A percentile compares a stretch with the other conserved stretches of the same genome.
These are phyloP conservation scores for Cladophialophora carrionii DNA, from an alignment of 2,329 filamentous ascomycete genomes.

Conservation along the genomic window DNA sequence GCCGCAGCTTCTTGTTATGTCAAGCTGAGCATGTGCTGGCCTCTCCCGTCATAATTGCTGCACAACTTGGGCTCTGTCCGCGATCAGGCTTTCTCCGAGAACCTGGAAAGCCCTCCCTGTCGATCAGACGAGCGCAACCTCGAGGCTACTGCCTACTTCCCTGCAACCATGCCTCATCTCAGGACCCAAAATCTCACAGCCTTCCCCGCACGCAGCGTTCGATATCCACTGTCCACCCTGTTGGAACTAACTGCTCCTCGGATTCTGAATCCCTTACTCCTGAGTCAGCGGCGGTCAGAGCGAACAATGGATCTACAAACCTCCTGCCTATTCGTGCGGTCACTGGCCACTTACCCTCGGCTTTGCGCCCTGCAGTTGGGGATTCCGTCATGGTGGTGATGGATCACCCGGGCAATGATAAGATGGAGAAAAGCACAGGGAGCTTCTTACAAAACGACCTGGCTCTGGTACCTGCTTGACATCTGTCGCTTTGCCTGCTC, in stretches of 20 bases:
- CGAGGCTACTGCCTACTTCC: neutral
- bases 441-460: conserved; percentile 7
- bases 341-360: conserved; percentile 18
- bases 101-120: neutral
- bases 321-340: conserved; percentile 9
- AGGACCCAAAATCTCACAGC: conserved; percentile 20
- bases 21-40: neutral
- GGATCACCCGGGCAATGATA: neutral
- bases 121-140: neutral
- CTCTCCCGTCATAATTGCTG: neutral
- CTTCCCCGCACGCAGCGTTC: conserved; percentile 8
- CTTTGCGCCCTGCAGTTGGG: conserved; percentile 8
- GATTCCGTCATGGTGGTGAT: neutral
- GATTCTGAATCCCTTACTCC: conserved; percentile 10
- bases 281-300: conserved; percentile 2
- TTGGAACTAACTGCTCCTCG: conserved; percentile 1
- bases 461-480: conserved; percentile 1
- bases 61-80: neutral
- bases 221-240: conserved; percentile 2
- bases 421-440: neutral
- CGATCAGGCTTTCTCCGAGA: neutral
- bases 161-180: neutral
- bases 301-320: conserved; percentile 8
- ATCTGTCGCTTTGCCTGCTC: conserved; percentile 2
- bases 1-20: neutral